These are phyloP conservation scores for Paecilomyces fulvus DNA, from an alignment of 2,329 filamentous ascomycete species.

Conservation along the genomic window DNA sequence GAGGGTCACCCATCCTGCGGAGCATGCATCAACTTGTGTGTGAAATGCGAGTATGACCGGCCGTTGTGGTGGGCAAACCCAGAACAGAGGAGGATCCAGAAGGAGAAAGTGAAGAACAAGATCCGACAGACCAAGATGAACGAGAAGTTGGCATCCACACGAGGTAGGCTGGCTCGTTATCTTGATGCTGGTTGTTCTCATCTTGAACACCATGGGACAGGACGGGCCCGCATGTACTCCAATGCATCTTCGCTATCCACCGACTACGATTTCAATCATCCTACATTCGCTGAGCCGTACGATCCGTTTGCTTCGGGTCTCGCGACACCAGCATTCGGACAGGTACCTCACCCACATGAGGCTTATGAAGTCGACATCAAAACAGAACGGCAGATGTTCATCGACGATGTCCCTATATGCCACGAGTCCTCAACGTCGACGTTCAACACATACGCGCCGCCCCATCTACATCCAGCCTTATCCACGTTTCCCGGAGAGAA, in stretches of 20 bases:
- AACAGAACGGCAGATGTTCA: constrained; percentile 87
- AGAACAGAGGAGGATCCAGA: constrained; percentile 74
- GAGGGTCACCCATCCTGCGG: constrained; percentile 57
- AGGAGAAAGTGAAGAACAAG: constrained; percentile 92
- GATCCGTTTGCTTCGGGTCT: constrained; percentile 35
- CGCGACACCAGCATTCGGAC: constrained; percentile 47
- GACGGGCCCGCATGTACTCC: constrained; percentile 67
- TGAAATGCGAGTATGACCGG: constrained; percentile 91
- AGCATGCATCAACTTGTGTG: constrained; percentile 62
- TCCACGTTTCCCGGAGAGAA: constrained; percentile 56
- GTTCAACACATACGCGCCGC: constrained; percentile 84
- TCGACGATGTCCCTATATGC: constrained; percentile 80
- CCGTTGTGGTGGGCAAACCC: constrained; percentile 97
- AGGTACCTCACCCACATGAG: constrained; percentile 51
- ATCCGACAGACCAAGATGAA: constrained; percentile 95
- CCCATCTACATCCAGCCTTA: constrained; percentile 59
- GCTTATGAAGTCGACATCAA: constrained; percentile 95
- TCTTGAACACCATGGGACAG: constrained; percentile 47
- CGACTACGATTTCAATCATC: constrained; percentile 60
- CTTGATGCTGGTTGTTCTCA: constrained; percentile 72
- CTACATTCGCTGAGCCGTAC: constrained; percentile 41
- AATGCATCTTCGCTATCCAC: constrained; percentile 69
- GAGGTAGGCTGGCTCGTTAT: constrained; percentile 55
- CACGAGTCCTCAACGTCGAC: constrained; percentile 83
- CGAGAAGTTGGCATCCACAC: constrained; percentile 62